Base-by-base conservation (phyloP, 768 basidiomycete genomes). In the Auriscalpium vulgare region DNA sequence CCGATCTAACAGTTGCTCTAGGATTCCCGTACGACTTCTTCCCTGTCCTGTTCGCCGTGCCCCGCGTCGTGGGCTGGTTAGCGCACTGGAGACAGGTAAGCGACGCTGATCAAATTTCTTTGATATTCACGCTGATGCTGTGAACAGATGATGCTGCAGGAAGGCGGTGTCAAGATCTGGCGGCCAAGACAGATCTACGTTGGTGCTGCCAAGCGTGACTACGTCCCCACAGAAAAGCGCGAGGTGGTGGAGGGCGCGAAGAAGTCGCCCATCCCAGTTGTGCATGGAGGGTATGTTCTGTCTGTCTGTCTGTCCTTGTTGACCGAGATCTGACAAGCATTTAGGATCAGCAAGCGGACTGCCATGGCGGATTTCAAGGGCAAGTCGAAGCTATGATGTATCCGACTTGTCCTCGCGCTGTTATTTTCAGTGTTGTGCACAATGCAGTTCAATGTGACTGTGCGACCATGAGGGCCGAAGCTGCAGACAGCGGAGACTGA, bases 1-100 rank as follows among this genome's bases (percentile, higher is more conserved):
- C n/a, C n/a, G n/a, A n/a, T n/a, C n/a, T n/a, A n/a, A n/a, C n/a
- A n/a, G n/a, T n/a, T n/a, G 36, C 49, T n/a, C 16, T 59, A 89
- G 89, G 92, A 46, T 95, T 95, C 79, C 93, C 93, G 2, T 78
- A 89, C 61, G 93, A 95, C 72, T 95, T 89, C 70, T 95, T 94
- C 83, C 92, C 93, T 0, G 92, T 95, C 19, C 73, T 95, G 36
- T 95, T 95, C 65, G 91, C 86, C 17, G 91, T 95, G 2, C 93
- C 93, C 1, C 83, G 93, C 19, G 91, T 95, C 8, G 91, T 91
- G 29, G 92, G 93, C 17, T 95, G 92, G 93, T 75, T 95, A 8
- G 89, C 91, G 0, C 92, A 94, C 69, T 95, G 92, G 92, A 78
- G 89, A 54, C 89, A 90, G 79, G 88, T 84, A 55, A 53, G 69